Evolutionary conservation across 495 filamentous ascomycete genomes (phyloP), one percentile per base, ranked within the genome.

Genomic region (Jackrogersella multiformis): DNA sequence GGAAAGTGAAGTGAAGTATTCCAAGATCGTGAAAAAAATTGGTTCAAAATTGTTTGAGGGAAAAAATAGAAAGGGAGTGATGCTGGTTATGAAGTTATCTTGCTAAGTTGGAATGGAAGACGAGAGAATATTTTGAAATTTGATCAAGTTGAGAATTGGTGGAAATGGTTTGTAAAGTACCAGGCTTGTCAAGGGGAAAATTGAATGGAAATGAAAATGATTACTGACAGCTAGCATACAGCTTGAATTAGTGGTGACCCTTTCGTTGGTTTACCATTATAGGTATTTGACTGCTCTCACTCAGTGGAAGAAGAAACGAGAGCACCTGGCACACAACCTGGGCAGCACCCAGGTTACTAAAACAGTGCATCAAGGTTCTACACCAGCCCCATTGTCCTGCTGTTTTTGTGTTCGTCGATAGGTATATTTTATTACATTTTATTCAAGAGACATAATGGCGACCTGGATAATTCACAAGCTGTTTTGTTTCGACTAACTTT

Each of bases 401-500:
- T 52, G 36, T 7, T 35, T 7, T 35, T 57, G 36, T 16, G 8
- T 18, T 15, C 42, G 38, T 48, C n/a, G 13, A 49, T 35, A 15
- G 24, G 32, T 23, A 16, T 9, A 38, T 21, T 51, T 32, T n/a
- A 52, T 20, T 4, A 1, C n/a, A 36, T 2, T 8, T 9, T 44
- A 44, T 44, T 44, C 8, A 18, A 1, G 7, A 34, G 12, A 16
- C n/a, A 16, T 12, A 48, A 48, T n/a, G 44, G 45, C 23, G 24
- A 9, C 2, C 15, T 30, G 21, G 21, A 45, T 13, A 45, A 21
- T 9, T 24, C 6, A 9, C 24, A 3, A 41, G 4, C 12, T 52
- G 30, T 61, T 34, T 51, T 52, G 30, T 61, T 34, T 51, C 21
- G 13, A 23, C 24, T 42, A 12, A 12, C 36, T 5, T 61, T 61